phyloP scores from a whole-genome alignment of 768 basidiomycete species.

The Clavaria fumosa region DNA sequence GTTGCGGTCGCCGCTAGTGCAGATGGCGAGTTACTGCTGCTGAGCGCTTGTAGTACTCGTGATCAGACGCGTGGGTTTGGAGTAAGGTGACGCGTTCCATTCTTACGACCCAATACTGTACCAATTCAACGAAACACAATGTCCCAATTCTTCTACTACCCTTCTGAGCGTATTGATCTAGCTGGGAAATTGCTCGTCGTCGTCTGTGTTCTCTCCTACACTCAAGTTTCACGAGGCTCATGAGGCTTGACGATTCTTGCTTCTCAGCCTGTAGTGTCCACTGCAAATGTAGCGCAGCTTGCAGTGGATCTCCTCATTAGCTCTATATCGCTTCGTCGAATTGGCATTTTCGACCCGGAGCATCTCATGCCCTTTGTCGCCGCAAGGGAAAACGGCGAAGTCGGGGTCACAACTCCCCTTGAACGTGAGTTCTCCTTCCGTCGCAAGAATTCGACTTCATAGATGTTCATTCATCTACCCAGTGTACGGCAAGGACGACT shows the following conservation, averaged over 20 bases:
- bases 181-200: constrained; percentile 29
- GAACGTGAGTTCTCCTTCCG: constrained; percentile 38
- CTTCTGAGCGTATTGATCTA: constrained; percentile 14
- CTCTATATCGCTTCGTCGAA: constrained; percentile 39
- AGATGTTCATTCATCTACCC: not conserved
- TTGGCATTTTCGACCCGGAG: constrained; percentile 49
- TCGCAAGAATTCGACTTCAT: not conserved
- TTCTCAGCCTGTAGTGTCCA: constrained; percentile 54
- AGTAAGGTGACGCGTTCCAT: too few relatives aligned
- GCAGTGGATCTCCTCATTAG: constrained; percentile 61
- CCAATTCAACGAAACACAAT: too few relatives aligned
- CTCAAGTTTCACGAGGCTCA: not conserved
- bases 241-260: constrained; percentile 1
- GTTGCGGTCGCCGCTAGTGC: too few relatives aligned
- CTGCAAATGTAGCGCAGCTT: constrained; percentile 70
- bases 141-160: constrained; percentile 26
- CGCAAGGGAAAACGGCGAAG: constrained; percentile 42
- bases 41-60: too few relatives aligned
- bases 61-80: too few relatives aligned
- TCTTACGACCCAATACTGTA: too few relatives aligned
- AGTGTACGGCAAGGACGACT: constrained; percentile 49
- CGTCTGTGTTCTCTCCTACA: constrained; percentile 18
- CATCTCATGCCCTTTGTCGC: constrained; percentile 61
- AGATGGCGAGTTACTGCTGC: too few relatives aligned
- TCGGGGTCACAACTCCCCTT: constrained; percentile 55